These are phyloP conservation scores for Cephalotrichum gorgonifer DNA, from an alignment of 2,329 filamentous ascomycete genomes.

Conservation along the genomic window DNA sequence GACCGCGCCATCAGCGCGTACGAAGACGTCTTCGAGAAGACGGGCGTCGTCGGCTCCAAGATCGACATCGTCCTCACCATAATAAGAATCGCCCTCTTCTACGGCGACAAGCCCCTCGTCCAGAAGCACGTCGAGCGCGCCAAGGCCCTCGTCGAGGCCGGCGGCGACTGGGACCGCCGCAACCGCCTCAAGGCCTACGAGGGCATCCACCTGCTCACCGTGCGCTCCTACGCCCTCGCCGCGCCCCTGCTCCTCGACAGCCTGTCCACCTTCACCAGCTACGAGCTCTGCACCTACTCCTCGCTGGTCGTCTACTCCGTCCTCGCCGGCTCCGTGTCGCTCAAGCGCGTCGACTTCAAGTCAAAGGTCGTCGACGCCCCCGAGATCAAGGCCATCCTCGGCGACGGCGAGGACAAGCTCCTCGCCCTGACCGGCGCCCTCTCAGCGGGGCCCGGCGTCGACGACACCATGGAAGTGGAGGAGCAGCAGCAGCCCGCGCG, in stretches of 20 bases:
- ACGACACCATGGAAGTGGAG: conserved; percentile 64
- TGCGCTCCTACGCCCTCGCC: conserved; percentile 80
- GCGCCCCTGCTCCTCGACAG: conserved; percentile 93
- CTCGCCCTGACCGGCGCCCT: conserved; percentile 70
- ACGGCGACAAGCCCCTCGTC: conserved; percentile 81
- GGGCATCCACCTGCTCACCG: conserved; percentile 83
- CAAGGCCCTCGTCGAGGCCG: conserved; percentile 81
- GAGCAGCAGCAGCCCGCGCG: conserved; percentile 36
- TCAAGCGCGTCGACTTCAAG: conserved; percentile 98
- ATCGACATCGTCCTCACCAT: conserved; percentile 96
- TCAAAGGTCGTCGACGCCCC: conserved; percentile 96
- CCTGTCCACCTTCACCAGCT: conserved; percentile 95
- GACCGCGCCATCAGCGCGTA: conserved; percentile 90
- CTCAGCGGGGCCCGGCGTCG: conserved; percentile 71
- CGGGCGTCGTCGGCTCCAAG: conserved; percentile 90
- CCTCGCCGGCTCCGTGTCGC: conserved; percentile 82
- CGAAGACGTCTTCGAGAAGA: conserved; percentile 93
- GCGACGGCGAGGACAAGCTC: conserved; percentile 79
- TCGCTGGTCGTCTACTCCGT: conserved; percentile 92
- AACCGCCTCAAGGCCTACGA: conserved; percentile 99
- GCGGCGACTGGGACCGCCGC: conserved; percentile 95
- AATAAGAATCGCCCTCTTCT: conserved; percentile 92
- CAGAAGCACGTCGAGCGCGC: conserved; percentile 92
- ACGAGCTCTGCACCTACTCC: conserved; percentile 96
- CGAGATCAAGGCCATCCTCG: conserved; percentile 95